phyloP scores from a whole-genome alignment of 2,329 filamentous ascomycete species.

The Fusarium nygamai region DNA sequence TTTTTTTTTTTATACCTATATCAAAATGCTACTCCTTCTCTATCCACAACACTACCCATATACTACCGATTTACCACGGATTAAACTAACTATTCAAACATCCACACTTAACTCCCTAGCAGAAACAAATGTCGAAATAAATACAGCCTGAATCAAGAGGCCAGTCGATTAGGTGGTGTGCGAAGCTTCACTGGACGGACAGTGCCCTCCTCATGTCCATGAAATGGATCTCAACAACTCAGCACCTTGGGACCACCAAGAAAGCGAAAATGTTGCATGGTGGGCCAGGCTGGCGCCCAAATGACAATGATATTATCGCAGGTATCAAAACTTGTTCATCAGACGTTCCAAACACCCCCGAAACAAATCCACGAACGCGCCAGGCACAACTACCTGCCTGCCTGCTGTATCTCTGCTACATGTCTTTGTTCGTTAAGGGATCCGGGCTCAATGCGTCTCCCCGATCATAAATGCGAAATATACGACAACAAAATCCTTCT shows the following conservation, averaged over 20 bases:
- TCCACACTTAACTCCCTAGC: not conserved
- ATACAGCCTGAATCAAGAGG: not conserved
- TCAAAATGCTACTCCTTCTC: not conserved
- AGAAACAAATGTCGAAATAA: not conserved
- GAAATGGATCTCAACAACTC: not conserved
- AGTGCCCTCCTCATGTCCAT: not conserved
- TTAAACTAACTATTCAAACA: not conserved
- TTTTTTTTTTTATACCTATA: not conserved
- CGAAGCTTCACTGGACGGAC: not conserved
- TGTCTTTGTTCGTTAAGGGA: slow-evolving; percentile 26
- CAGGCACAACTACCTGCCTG: slow-evolving; percentile 11
- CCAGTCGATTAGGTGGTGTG: not conserved
- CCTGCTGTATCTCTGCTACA: slow-evolving; percentile 17
- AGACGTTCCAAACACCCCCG: slow-evolving; percentile 28
- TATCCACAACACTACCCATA: not conserved
- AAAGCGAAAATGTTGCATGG: not conserved
- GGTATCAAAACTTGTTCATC: slow-evolving; percentile 42
- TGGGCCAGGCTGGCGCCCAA: not conserved
- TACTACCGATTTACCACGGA: not conserved
- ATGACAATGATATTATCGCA: slow-evolving; percentile 41
- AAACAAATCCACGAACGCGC: slow-evolving; percentile 29
- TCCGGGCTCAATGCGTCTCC: slow-evolving; percentile 19
- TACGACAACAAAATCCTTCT: slow-evolving; percentile 18
- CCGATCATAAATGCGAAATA: slow-evolving; percentile 30
- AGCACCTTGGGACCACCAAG: not conserved